phyloP scores from a whole-genome alignment of 495 filamentous ascomycete genomes.

The Podospora conica region DNA sequence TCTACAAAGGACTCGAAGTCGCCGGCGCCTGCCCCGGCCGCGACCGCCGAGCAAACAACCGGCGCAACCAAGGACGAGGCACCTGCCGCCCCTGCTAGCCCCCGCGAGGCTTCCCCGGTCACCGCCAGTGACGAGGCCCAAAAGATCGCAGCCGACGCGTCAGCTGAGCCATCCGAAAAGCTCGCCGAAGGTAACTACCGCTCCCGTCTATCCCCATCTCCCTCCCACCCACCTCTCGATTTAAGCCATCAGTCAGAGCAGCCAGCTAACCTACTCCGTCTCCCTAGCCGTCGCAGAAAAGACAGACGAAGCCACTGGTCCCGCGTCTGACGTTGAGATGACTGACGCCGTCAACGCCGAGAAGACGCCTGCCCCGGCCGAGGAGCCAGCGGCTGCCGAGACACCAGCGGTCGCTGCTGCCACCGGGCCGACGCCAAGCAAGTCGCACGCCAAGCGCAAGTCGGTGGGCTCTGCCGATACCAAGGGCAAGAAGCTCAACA shows the following conservation, averaged over 20 bases:
- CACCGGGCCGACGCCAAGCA: conserved; percentile 28
- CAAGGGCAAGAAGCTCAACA: conserved; percentile 74
- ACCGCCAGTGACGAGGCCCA: conserved; percentile 7
- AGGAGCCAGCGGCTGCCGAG: conserved; percentile 1
- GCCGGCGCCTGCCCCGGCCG: conserved; percentile 3
- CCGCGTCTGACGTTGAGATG: conserved; percentile 36
- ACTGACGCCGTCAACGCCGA: conserved; percentile 25
- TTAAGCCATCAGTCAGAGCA: background rate
- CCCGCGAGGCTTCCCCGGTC: conserved; percentile 17
- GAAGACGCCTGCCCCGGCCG: conserved; percentile 18
- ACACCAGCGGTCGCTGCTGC: conserved; percentile 10
- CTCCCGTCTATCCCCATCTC: background rate
- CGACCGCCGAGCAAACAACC: background rate
- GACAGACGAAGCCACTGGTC: conserved; percentile 21
- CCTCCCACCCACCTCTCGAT: background rate
- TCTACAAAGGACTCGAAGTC: conserved; percentile 11
- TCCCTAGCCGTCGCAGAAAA: conserved; percentile 18
- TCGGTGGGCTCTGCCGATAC: conserved; percentile 61
- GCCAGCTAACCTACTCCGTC: conserved; percentile 16
- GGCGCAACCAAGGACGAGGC: conserved; percentile 15
- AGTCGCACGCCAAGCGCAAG: conserved; percentile 53
- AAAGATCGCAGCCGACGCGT: background rate
- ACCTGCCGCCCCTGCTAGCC: conserved; percentile 19
- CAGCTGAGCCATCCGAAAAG: conserved; percentile 16
- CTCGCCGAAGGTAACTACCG: conserved; percentile 16